Percentiles rank a stretch among this genome's conserved stretches.
Conservation (phyloP, 768 basidiomycete genomes). For the Lactifluus volemus region DNA sequence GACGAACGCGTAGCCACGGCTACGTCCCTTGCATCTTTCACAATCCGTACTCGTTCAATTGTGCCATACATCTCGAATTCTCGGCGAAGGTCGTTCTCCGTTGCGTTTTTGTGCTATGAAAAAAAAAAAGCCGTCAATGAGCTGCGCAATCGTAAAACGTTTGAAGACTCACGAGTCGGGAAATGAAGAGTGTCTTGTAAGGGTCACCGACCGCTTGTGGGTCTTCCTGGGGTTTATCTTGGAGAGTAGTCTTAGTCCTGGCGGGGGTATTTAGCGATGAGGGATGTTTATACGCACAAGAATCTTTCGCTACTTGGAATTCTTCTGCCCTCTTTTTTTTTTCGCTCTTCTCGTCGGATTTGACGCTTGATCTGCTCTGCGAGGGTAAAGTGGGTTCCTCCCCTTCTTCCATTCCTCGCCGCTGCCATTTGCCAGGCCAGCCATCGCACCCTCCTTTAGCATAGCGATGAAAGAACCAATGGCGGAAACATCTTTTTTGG, state of each 20-base stretch:
- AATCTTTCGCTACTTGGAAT: slow-evolving; percentile 74
- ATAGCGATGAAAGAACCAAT: slow-evolving; percentile 67
- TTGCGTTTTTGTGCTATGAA: slow-evolving; percentile 78
- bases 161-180: slow-evolving; percentile 58
- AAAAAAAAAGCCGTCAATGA: slow-evolving; percentile 3
- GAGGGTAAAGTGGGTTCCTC: slow-evolving; percentile 70
- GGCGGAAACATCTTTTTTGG: slow-evolving; percentile 59
- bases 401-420: slow-evolving; percentile 74
- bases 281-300: slow-evolving; percentile 47
- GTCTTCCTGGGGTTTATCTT: slow-evolving; percentile 93
- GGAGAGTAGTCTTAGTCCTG: not conserved
- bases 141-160: not conserved
- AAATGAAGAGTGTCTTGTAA: slow-evolving; percentile 96
- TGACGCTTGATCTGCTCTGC: slow-evolving; percentile 79
- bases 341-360: slow-evolving; percentile 67
- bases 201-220: slow-evolving; percentile 89
- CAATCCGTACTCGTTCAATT: slow-evolving; percentile 90
- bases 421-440: slow-evolving; percentile 49
- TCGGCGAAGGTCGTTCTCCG: slow-evolving; percentile 84
- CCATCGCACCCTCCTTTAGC: slow-evolving; percentile 72
- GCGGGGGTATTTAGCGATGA: not conserved
- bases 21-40: slow-evolving; percentile 81
- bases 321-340: slow-evolving; percentile 67
- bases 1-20: slow-evolving; percentile 91
- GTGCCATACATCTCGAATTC: slow-evolving; percentile 95